These are phyloP conservation scores for Oryza officinalis DNA, from an alignment of 176 grass and related monocot genomes.

Conservation along the genomic window DNA sequence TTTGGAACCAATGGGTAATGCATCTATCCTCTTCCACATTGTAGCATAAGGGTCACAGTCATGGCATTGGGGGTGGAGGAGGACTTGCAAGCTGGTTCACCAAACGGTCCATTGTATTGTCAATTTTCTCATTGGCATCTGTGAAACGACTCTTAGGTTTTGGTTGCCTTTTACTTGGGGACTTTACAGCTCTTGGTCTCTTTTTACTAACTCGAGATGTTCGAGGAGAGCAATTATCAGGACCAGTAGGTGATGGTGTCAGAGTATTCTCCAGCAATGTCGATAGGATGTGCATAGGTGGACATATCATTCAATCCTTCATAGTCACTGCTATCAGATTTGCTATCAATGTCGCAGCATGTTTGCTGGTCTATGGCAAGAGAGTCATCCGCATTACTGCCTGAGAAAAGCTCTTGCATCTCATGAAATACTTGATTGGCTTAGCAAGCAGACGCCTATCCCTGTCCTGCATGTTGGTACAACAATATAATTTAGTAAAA, in stretches of 20 bases:
- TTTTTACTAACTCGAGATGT: not conserved
- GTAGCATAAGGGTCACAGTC: not conserved
- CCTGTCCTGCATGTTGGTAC: too few species aligned
- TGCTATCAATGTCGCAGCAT: not conserved
- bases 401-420: too few species aligned
- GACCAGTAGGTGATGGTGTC: not conserved
- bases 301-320: not conserved
- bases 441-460: too few species aligned
- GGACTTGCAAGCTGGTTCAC: not conserved
- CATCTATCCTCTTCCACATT: slow-evolving; percentile 3
- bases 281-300: not conserved
- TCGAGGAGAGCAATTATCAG: not conserved
- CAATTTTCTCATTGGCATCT: not conserved
- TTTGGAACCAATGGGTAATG: not conserved
- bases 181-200: not conserved
- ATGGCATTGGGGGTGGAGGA: not conserved
- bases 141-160: not conserved
- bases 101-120: not conserved
- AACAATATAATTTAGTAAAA: too few species aligned
- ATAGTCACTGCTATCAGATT: not conserved
- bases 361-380: not conserved
- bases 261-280: not conserved
- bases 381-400: not conserved
- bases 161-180: not conserved
- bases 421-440: too few species aligned